phyloP scores from a whole-genome alignment of 164 flowering plant species.

The Macadamia integrifolia region DNA sequence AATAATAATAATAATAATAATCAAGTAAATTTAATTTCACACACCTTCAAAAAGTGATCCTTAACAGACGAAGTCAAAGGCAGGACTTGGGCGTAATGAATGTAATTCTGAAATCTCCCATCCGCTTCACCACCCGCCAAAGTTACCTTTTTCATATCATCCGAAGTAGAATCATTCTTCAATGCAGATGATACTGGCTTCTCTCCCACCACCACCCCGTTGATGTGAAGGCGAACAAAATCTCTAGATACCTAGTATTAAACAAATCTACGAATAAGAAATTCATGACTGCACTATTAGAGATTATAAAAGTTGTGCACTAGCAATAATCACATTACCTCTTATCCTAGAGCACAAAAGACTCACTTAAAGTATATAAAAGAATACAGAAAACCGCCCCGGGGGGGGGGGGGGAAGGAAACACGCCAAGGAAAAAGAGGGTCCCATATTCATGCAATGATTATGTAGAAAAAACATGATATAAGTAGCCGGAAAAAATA shows the following conservation, averaged over 20 bases:
- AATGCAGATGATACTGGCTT: conserved; percentile 31
- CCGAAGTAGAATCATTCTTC: conserved; percentile 18
- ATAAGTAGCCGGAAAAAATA: too few relatives aligned
- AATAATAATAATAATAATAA: background rate
- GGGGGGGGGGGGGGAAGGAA: too few relatives aligned
- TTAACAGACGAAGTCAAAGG: conserved; percentile 32
- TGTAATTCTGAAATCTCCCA: conserved; percentile 40
- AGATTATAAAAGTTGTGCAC: background rate
- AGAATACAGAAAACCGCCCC: background rate
- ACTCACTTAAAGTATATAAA: background rate
- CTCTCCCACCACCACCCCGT: conserved; percentile 66
- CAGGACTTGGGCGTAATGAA: conserved; percentile 39
- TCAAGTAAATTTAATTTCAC: background rate
- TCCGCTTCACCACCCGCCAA: conserved; percentile 35
- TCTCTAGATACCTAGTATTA: conserved; percentile 40
- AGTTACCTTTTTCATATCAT: conserved; percentile 23
- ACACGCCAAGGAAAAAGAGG: background rate
- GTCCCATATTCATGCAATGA: background rate
- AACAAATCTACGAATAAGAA: background rate
- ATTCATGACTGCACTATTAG: background rate
- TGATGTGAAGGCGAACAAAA: conserved; percentile 45
- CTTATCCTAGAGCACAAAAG: background rate
- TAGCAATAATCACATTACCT: background rate
- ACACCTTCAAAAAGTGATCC: conserved; percentile 51
- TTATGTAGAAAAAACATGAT: too few relatives aligned